Evolutionary conservation across 768 basidiomycete genomes (phyloP).

Genomic region (Lanmaoa pseudosensibilis): DNA sequence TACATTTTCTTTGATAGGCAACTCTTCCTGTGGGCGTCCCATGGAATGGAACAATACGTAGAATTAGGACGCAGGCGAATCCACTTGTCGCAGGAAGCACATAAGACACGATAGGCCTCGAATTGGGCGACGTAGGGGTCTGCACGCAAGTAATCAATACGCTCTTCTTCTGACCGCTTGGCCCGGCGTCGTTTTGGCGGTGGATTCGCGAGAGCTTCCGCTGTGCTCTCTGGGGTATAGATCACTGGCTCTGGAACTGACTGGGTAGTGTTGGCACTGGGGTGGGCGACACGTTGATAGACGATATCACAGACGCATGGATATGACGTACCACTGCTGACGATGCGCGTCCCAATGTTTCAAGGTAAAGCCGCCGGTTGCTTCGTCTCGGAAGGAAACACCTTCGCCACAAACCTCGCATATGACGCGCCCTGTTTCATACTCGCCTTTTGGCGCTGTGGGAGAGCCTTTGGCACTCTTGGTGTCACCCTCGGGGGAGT

Average conservation of each 20-base stretch:
- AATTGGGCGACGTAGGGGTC: constrained; percentile 81
- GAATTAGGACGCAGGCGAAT: constrained; percentile 83
- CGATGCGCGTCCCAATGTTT: constrained; percentile 72
- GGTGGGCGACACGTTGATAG: constrained; percentile 6
- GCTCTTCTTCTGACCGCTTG: constrained; percentile 75
- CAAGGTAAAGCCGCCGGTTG: constrained; percentile 60
- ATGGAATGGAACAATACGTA: constrained; percentile 85
- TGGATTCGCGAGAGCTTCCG: constrained; percentile 45
- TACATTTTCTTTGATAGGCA: constrained; percentile 79
- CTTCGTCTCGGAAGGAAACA: constrained; percentile 68
- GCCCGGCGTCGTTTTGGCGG: constrained; percentile 67
- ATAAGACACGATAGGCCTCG: constrained; percentile 77
- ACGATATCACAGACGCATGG: constrained; percentile 2
- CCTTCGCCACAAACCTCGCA: constrained; percentile 63
- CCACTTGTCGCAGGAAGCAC: constrained; percentile 83
- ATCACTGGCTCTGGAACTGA: constrained; percentile 38
- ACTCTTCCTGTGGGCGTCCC: constrained; percentile 84
- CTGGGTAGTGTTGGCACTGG: constrained; percentile 34
- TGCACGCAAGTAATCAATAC: constrained; percentile 63
- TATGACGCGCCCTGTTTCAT: constrained; percentile 62
- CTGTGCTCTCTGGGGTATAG: constrained; percentile 43
- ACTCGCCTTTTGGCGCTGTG: constrained; percentile 46
- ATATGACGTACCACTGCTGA: constrained; percentile 49
- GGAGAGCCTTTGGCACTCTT: constrained; percentile 11
- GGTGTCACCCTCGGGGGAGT: constrained; percentile 14